Percentiles rank a stretch among this genome's conserved stretches.
These are phyloP conservation scores for Yamadazyma trypodendri DNA, from an alignment of 1,139 yeast species.

Conservation along the genomic window DNA sequence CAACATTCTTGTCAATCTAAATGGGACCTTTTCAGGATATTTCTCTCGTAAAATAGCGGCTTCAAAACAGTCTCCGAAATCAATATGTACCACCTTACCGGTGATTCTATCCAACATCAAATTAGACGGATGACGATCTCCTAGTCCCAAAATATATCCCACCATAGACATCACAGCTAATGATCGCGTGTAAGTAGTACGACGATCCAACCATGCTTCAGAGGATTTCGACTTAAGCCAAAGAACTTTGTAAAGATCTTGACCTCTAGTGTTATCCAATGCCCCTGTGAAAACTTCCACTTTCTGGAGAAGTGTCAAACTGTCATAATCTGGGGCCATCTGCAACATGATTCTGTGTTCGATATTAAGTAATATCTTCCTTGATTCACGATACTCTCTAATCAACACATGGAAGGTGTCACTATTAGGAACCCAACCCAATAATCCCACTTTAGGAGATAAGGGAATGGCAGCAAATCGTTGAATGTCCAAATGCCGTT, in stretches of 20 bases:
- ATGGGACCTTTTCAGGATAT: slow-evolving; percentile 97
- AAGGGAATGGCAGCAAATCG: slow-evolving; percentile 90
- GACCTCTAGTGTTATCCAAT: slow-evolving; percentile 92
- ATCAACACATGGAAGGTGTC: slow-evolving; percentile 95
- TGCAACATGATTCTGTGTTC: slow-evolving; percentile 96
- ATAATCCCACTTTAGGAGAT: slow-evolving; percentile 93
- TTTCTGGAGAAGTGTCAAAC: slow-evolving; percentile 81
- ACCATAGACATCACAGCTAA: slow-evolving; percentile 99
- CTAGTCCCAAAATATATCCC: slow-evolving; percentile 92
- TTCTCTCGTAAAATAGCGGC: slow-evolving; percentile 96
- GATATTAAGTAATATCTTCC: slow-evolving; percentile 84
- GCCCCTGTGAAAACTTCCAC: slow-evolving; percentile 97
- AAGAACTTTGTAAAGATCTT: slow-evolving; percentile 89
- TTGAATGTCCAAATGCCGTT: slow-evolving; percentile 91
- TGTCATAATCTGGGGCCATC: slow-evolving; percentile 98
- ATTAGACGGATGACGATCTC: slow-evolving; percentile 97
- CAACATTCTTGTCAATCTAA: slow-evolving; percentile 93
- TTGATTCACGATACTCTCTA: slow-evolving; percentile 86
- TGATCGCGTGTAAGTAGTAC: slow-evolving; percentile 94
- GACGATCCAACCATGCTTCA: slow-evolving; percentile 96
- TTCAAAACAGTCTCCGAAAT: slow-evolving; percentile 98
- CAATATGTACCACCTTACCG: slow-evolving; percentile 95
- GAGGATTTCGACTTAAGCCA: slow-evolving; percentile 97
- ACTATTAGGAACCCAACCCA: slow-evolving; percentile 97
- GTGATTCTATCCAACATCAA: slow-evolving; percentile 92